Conservation (phyloP, 768 basidiomycete species). For the Tylopilus rubrobrunneus region DNA sequence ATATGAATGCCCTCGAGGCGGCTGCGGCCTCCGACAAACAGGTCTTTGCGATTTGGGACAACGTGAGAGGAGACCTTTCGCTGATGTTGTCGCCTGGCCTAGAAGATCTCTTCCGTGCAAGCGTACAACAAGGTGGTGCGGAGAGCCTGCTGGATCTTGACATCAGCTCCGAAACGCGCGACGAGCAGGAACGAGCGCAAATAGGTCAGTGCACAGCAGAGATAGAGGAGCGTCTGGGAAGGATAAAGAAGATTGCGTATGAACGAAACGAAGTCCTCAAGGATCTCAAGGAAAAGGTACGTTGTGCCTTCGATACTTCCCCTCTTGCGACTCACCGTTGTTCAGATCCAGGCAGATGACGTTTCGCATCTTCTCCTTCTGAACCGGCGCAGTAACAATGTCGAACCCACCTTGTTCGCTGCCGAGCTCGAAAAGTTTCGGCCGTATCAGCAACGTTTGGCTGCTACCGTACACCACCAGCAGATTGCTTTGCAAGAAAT, state of each 20-base stretch:
- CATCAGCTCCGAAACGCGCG: constrained; percentile 54
- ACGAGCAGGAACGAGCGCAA: constrained; percentile 64
- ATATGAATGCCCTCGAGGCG: constrained; percentile 65
- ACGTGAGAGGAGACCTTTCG: constrained; percentile 59
- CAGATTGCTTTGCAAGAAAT: constrained; percentile 72
- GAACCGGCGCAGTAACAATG: constrained; percentile 78
- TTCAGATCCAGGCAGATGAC: constrained; percentile 90
- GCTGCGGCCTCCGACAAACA: constrained; percentile 79
- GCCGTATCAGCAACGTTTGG: constrained; percentile 81
- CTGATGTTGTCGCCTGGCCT: constrained; percentile 56
- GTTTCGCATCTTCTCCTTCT: constrained; percentile 92
- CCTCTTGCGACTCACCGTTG: background rate
- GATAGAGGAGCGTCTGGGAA: constrained; percentile 74
- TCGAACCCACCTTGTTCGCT: constrained; percentile 86
- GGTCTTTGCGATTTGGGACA: constrained; percentile 68
- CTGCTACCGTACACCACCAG: constrained; percentile 76
- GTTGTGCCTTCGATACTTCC: background rate
- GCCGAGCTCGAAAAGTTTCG: constrained; percentile 94
- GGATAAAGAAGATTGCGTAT: constrained; percentile 76
- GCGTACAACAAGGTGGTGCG: constrained; percentile 36
- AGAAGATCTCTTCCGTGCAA: constrained; percentile 61
- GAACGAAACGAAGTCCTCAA: constrained; percentile 86
- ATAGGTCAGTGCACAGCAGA: constrained; percentile 64
- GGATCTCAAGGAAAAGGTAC: constrained; percentile 94
- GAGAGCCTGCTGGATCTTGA: constrained; percentile 73